Conservation (phyloP, 1,284 basidiomycete genomes). For the Coniophora puteana region DNA sequence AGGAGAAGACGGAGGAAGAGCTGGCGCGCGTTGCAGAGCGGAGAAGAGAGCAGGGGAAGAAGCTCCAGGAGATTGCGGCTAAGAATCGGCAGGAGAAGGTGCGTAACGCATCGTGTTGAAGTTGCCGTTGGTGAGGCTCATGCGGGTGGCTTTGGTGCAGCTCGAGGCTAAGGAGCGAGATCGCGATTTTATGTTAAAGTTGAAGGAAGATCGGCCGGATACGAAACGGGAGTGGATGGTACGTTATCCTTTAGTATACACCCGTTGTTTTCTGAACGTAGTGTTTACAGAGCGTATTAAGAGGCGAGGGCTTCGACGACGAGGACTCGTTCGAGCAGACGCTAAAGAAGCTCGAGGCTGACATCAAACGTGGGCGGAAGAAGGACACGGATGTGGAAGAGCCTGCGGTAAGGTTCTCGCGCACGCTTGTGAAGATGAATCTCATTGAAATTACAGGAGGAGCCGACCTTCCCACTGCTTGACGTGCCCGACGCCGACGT, state of each 20-base stretch:
- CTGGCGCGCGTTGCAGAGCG: conserved; percentile 74
- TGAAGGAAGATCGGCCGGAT: conserved; percentile 65
- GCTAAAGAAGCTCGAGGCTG: conserved; percentile 74
- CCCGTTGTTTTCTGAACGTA: background rate
- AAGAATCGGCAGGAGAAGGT: conserved; percentile 87
- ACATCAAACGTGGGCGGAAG: conserved; percentile 65
- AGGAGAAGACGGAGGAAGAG: conserved; percentile 94
- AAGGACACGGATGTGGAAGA: conserved; percentile 68
- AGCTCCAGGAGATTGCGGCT: conserved; percentile 91
- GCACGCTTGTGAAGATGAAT: conserved; percentile 3
- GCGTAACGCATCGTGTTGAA: conserved; percentile 8
- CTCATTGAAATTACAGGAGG: conserved; percentile 52
- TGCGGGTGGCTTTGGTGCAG: conserved; percentile 30
- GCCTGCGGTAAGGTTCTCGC: conserved; percentile 35
- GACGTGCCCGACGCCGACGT: conserved; percentile 90
- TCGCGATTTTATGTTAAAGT: conserved; percentile 63
- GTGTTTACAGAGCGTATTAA: conserved; percentile 47
- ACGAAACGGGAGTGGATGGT: too few relatives aligned
- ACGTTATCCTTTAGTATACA: background rate
- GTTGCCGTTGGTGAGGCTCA: too few relatives aligned
- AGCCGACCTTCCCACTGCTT: conserved; percentile 85
- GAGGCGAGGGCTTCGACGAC: conserved; percentile 76
- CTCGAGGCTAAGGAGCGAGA: conserved; percentile 82
- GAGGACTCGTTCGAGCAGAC: conserved; percentile 64
- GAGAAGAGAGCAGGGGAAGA: conserved; percentile 80